Conservation (phyloP, 2,329 filamentous ascomycete genomes). For the Aspergillus bombycis region DNA sequence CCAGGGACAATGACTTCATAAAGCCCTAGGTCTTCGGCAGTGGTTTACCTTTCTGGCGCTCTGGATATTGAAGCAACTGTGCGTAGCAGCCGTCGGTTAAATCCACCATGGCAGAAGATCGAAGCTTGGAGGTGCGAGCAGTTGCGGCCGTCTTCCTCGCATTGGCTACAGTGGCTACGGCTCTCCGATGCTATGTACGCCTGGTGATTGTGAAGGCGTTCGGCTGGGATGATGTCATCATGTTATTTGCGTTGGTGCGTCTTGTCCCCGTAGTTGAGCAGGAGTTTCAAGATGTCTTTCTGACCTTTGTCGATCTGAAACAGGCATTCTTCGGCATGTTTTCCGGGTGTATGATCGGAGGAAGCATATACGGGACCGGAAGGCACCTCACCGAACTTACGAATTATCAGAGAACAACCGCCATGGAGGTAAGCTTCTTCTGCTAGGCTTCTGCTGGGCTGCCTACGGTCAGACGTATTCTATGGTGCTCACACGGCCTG, state of each 20-base stretch:
- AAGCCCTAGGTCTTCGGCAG: not conserved
- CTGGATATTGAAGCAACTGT: not conserved
- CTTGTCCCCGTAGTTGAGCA: too few relatives aligned
- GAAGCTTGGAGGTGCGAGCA: constrained; percentile 14
- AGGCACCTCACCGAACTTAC: constrained; percentile 19
- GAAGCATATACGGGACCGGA: constrained; percentile 27
- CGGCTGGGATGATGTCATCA: constrained; percentile 39
- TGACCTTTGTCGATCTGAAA: not conserved
- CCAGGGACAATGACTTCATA: not conserved
- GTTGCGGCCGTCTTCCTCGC: constrained; percentile 43
- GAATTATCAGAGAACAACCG: constrained; percentile 12
- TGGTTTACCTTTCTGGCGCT: not conserved
- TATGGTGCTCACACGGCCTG: not conserved
- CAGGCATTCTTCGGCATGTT: constrained; percentile 27
- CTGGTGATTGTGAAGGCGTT: constrained; percentile 42
- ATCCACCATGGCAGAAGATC: constrained; percentile 16
- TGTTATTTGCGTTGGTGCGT: constrained; percentile 36
- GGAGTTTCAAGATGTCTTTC: not conserved
- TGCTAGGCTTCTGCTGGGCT: not conserved
- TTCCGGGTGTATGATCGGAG: constrained; percentile 25
- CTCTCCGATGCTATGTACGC: constrained; percentile 47
- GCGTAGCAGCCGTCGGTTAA: not conserved
- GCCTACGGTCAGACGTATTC: not conserved
- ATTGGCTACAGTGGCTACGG: constrained; percentile 42
- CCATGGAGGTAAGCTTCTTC: constrained; percentile 21